phyloP scores from a whole-genome alignment of 441 rosid genomes.

The Populus hybrid region DNA sequence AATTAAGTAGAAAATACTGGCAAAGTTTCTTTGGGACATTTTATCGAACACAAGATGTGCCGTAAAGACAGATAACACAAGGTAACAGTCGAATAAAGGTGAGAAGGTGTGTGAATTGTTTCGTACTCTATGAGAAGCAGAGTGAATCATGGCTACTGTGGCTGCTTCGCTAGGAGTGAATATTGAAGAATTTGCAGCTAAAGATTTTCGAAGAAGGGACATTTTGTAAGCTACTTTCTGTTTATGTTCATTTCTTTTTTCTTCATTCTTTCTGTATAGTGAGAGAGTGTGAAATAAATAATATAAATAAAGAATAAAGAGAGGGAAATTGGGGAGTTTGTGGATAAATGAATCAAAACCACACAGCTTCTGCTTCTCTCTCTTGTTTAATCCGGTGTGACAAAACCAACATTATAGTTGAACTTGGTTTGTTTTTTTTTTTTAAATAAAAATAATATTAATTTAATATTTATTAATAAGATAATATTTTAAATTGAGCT shows the following conservation, averaged over 20 bases:
- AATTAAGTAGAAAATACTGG: background rate
- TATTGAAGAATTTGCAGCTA: conserved; percentile 21
- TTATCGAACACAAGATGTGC: conserved; percentile 42
- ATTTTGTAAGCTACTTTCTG: conserved; percentile 4
- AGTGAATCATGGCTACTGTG: conserved; percentile 58
- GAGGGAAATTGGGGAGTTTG: background rate
- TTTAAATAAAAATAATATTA: too few species aligned
- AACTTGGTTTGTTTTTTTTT: too few species aligned
- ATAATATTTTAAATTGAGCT: too few species aligned
- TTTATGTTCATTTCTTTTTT: background rate
- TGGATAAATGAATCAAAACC: background rate
- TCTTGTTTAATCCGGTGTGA: too few species aligned
- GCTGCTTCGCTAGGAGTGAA: conserved; percentile 46
- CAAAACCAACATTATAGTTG: too few species aligned
- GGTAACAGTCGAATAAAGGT: background rate
- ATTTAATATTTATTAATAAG: too few species aligned
- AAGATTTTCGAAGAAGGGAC: conserved; percentile 47
- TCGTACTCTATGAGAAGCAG: conserved; percentile 56
- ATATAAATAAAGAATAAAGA: background rate
- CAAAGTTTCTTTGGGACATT: conserved; percentile 23
- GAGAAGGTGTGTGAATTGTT: background rate
- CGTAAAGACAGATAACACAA: background rate
- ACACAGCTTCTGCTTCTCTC: background rate
- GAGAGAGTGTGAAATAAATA: background rate
- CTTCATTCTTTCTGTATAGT: background rate